phyloP scores from a whole-genome alignment of 345 rosid genomes.

The Populus pruinosa region DNA sequence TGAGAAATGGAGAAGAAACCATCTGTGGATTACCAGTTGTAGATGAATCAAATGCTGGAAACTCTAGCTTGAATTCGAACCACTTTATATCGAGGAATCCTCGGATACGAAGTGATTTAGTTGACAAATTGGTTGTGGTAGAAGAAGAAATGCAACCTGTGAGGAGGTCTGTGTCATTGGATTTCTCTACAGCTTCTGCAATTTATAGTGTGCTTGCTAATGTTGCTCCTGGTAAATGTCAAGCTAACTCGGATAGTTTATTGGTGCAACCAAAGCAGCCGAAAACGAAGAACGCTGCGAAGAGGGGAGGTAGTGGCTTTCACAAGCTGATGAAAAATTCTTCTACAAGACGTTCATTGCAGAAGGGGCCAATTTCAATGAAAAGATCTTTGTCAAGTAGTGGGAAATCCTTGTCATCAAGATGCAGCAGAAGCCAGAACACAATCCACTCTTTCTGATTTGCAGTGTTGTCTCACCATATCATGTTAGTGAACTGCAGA shows the following conservation, averaged over 20 bases:
- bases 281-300: constrained; percentile 16
- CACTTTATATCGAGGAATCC: constrained; percentile 9
- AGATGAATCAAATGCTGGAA: constrained; percentile 6
- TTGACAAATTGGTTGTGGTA: constrained; percentile 6
- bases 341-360: constrained; percentile 35
- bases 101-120: constrained; percentile 29
- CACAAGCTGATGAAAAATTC: constrained; percentile 29
- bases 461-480: neutral
- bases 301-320: constrained; percentile 21
- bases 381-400: constrained; percentile 39
- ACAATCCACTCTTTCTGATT: constrained; percentile 17
- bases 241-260: neutral
- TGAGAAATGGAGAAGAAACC: constrained; percentile 4
- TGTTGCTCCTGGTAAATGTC: constrained; percentile 6
- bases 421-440: constrained; percentile 29
- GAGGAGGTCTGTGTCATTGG: constrained; percentile 59
- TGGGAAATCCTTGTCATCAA: constrained; percentile 32
- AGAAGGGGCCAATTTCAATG: constrained; percentile 37
- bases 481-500: neutral
- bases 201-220: constrained; percentile 15
- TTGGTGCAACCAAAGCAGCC: constrained; percentile 10
- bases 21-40: neutral
- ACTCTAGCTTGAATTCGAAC: constrained; percentile 9
- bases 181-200: constrained; percentile 30
- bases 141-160: constrained; percentile 23